Percentiles rank a stretch among this genome's conserved stretches.
phyloP scores from a whole-genome alignment of 1,284 basidiomycete genomes.

The Austroboletus olivaceoglutinosus region DNA sequence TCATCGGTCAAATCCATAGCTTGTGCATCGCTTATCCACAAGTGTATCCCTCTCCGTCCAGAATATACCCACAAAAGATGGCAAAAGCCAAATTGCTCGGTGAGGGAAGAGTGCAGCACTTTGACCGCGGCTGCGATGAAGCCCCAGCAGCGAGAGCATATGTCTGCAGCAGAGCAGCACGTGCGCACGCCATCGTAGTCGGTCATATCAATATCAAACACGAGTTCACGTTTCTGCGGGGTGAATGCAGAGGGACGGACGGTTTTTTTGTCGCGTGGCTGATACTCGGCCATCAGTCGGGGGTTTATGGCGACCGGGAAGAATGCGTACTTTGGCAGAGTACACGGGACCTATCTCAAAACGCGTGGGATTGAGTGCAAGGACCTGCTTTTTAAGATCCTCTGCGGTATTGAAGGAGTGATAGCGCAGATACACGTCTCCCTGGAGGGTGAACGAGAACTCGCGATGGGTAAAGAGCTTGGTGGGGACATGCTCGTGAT shows the following conservation, averaged over 20 bases:
- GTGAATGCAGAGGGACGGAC: conserved; percentile 73
- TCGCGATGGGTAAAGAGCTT: conserved; percentile 89
- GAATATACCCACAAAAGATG: conserved; percentile 97
- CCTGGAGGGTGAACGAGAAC: conserved; percentile 93
- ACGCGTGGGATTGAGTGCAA: conserved; percentile 80
- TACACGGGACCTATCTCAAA: conserved; percentile 98
- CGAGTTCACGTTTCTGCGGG: conserved; percentile 86
- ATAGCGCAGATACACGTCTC: conserved; percentile 94
- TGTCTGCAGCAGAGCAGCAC: conserved; percentile 90
- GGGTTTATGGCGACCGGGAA: conserved; percentile 3
- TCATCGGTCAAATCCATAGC: conserved; percentile 92
- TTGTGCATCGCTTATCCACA: conserved; percentile 92
- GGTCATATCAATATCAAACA: conserved; percentile 99
- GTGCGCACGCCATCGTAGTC: conserved; percentile 97
- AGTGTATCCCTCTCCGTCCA: conserved; percentile 95
- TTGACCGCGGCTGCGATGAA: conserved; percentile 93
- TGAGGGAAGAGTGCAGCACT: conserved; percentile 78
- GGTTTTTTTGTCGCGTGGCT: conserved; percentile 92
- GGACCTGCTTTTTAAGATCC: conserved; percentile 91
- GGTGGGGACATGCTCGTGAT: conserved; percentile 78
- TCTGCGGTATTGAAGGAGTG: conserved; percentile 85
- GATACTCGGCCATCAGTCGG: conserved; percentile 11
- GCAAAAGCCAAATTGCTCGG: conserved; percentile 82
- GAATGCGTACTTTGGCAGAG: conserved; percentile 69
- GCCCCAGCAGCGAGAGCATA: conserved; percentile 93